These are phyloP conservation scores for Wallacemonas sp. DNA, from an alignment of 208 protist genomes.

Conservation along the genomic window DNA sequence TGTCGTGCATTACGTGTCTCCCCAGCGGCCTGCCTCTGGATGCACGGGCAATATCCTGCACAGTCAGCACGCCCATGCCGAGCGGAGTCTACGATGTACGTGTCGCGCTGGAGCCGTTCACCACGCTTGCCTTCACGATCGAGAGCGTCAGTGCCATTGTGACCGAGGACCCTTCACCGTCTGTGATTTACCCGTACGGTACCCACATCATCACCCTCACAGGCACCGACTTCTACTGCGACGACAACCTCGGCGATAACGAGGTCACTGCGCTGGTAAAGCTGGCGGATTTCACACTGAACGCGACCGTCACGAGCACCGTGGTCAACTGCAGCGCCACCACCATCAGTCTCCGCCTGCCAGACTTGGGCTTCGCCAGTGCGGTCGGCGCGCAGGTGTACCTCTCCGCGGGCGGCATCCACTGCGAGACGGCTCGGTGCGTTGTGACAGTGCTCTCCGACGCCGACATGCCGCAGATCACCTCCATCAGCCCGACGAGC, in stretches of 20 bases:
- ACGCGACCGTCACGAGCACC: not conserved
- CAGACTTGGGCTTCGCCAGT: slow-evolving; percentile 2
- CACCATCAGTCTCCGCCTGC: not conserved
- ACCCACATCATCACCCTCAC: slow-evolving; percentile 22
- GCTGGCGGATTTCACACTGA: not conserved
- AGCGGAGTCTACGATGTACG: slow-evolving; percentile 9
- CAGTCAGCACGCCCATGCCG: not conserved
- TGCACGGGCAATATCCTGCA: not conserved
- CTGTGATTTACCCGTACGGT: slow-evolving; percentile 35
- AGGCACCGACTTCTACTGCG: slow-evolving; percentile 22
- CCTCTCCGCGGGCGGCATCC: not conserved
- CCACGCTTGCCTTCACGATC: slow-evolving; percentile 18
- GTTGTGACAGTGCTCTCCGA: slow-evolving; percentile 14
- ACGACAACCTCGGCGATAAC: not conserved
- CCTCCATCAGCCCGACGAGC: slow-evolving; percentile 28
- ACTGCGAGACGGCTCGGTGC: slow-evolving; percentile 7
- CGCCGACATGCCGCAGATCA: slow-evolving; percentile 30
- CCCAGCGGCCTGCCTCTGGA: slow-evolving; percentile 3
- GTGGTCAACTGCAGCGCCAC: slow-evolving; percentile 9
- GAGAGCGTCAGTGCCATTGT: slow-evolving; percentile 13
- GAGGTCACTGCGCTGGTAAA: not conserved
- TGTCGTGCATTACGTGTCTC: slow-evolving; percentile 24
- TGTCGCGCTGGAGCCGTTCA: not conserved
- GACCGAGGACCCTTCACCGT: not conserved
- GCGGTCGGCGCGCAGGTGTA: not conserved